Evolutionary conservation across 2,329 filamentous ascomycete species (phyloP), one percentile per base, ranked within the genome.

Genomic region (Diaporthe caulivora): DNA sequence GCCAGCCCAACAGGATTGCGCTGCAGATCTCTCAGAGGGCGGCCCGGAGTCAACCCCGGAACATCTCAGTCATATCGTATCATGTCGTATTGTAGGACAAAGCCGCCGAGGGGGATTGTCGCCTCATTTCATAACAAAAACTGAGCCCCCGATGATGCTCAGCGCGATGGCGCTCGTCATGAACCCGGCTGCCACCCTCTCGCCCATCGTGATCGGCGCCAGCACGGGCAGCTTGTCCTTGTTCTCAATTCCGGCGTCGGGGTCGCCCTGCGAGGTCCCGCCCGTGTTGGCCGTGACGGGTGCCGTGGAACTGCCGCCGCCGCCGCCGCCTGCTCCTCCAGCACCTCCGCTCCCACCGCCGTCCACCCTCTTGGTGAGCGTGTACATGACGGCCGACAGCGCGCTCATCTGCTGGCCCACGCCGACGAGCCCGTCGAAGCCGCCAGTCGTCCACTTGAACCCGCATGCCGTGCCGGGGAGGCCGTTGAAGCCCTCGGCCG

Each of bases 361-460:
- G 15, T 29, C 71, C 44, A 68, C 71, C n/a, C 81, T 79, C 54
- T 84, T 80, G 53, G 90, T 82, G 15, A 93, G 83, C 55, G 87
- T 89, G 72, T 91, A 91, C 81, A 90, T 90, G 76, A 94, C 83
- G 17, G 92, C 87, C 34, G 89, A 87, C 34, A 93, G 84, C 0
- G 90, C 91, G 77, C 89, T 91, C 88, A 94, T 92, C 85, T 94
- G 90, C 80, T 92, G 86, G 54, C 92, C 92, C 11, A 94, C 91
- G 70, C 92, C 92, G 17, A 84, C 84, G 26, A 83, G 79, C 7
- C 89, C 89, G 78, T 94, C 92, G 77, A 89, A 94, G 2, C 77
- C 80, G 6, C 81, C 82, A 26, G 81, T 82, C 10, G 87, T 87
- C 92, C 92, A 94, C 70, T 85, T 84, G 78, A 92, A 90, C n/a